phyloP scores from a whole-genome alignment of 306 rosid species.

The Begonia masoniana region DNA sequence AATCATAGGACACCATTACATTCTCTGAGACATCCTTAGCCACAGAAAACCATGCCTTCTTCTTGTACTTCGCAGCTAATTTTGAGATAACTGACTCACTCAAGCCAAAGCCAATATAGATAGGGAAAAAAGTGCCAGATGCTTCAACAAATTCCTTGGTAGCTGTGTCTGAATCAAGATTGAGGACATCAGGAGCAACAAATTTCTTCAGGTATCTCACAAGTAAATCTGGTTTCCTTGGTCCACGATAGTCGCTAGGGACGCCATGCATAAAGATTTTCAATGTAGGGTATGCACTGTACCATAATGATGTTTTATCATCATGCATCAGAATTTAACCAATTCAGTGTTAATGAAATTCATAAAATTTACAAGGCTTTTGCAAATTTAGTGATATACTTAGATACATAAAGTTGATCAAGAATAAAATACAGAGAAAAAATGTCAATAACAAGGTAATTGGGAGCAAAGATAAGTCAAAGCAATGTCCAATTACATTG shows the following conservation, averaged over 20 bases:
- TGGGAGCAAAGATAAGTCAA: too few species aligned
- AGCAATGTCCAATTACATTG: too few species aligned
- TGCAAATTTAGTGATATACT: too few species aligned
- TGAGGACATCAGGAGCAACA: constrained; percentile 69
- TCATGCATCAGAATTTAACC: too few species aligned
- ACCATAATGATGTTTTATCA: background rate
- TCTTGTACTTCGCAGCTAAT: constrained; percentile 58
- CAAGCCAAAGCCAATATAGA: constrained; percentile 79
- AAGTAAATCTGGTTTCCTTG: constrained; percentile 77
- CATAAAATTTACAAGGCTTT: too few species aligned
- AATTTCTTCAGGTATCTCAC: constrained; percentile 80
- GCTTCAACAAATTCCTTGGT: constrained; percentile 47
- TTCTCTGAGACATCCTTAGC: constrained; percentile 89
- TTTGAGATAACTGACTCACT: constrained; percentile 38
- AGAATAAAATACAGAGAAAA: too few species aligned
- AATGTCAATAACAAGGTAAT: too few species aligned
- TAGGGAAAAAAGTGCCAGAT: constrained; percentile 68
- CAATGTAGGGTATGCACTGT: constrained; percentile 70
- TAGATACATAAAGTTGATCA: too few species aligned
- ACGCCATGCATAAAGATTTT: constrained; percentile 67
- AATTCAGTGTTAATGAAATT: too few species aligned
- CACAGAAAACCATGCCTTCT: constrained; percentile 91
- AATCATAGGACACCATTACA: constrained; percentile 57
- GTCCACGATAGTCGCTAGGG: constrained; percentile 69
- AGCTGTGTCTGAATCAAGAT: constrained; percentile 80